phyloP scores from a whole-genome alignment of 768 basidiomycete genomes.

The Imleria badia region DNA sequence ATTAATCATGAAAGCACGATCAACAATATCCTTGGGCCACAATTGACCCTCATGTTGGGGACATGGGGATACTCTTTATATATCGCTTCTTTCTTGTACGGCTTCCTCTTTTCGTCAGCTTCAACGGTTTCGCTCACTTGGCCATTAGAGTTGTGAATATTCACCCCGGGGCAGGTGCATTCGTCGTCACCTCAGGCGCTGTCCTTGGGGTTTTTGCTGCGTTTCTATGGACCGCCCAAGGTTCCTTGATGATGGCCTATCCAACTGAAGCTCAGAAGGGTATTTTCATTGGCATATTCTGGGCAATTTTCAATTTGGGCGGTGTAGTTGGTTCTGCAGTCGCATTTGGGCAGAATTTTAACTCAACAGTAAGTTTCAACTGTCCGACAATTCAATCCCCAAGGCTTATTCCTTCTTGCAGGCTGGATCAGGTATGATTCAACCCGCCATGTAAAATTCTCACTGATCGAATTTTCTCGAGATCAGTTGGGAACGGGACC shows the following conservation, averaged over 20 bases:
- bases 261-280: slow-evolving; percentile 59
- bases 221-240: slow-evolving; percentile 54
- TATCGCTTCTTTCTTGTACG: slow-evolving; percentile 46
- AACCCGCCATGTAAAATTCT: not conserved
- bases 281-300: slow-evolving; percentile 49
- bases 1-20: slow-evolving; percentile 55
- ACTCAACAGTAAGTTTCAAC: slow-evolving; percentile 49
- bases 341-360: slow-evolving; percentile 68
- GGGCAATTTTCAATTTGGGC: slow-evolving; percentile 78
- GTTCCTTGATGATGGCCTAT: slow-evolving; percentile 55
- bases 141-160: slow-evolving; percentile 43
- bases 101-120: not conserved
- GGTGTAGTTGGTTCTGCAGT: slow-evolving; percentile 78
- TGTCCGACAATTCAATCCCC: not conserved
- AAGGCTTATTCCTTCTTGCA: slow-evolving; percentile 5
- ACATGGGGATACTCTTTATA: slow-evolving; percentile 53
- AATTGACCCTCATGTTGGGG: slow-evolving; percentile 49
- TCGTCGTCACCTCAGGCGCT: slow-evolving; percentile 49
- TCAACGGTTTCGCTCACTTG: not conserved
- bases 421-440: slow-evolving; percentile 29
- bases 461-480: not conserved
- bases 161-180: slow-evolving; percentile 41
- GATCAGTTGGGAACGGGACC: slow-evolving; percentile 67
- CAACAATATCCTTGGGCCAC: slow-evolving; percentile 66
- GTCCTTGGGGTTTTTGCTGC: slow-evolving; percentile 52